phyloP scores from a whole-genome alignment of 2,329 filamentous ascomycete species.

The Aspergillus vadensis region DNA sequence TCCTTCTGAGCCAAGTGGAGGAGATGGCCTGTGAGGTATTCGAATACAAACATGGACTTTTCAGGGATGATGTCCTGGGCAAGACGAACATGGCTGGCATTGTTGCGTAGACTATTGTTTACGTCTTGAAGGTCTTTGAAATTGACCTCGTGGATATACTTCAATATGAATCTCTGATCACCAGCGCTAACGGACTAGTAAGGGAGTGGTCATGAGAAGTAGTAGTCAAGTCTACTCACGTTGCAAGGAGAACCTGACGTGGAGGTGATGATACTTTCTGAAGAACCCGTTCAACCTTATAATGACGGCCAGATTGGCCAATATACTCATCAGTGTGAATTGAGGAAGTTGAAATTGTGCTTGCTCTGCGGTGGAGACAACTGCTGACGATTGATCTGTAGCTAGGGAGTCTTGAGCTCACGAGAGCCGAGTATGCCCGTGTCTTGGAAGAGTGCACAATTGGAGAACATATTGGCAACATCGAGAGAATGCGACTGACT shows the following conservation, averaged over 20 bases:
- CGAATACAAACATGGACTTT: slow-evolving; percentile 50
- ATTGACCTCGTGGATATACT: slow-evolving; percentile 13
- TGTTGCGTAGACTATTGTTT: slow-evolving; percentile 18
- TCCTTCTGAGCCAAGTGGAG: slow-evolving; percentile 47
- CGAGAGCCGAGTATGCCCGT: too few relatives aligned
- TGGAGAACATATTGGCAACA: too few relatives aligned
- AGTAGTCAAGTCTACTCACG: slow-evolving; percentile 4
- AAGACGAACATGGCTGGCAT: slow-evolving; percentile 37
- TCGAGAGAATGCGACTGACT: too few relatives aligned
- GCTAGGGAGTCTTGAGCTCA: too few relatives aligned
- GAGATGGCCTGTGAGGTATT: slow-evolving; percentile 48
- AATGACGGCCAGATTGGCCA: slow-evolving; percentile 7
- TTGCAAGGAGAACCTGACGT: slow-evolving; percentile 11
- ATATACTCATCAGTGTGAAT: background rate
- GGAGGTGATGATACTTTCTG: slow-evolving; percentile 6
- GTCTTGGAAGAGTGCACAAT: too few relatives aligned
- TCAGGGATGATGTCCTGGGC: slow-evolving; percentile 48
- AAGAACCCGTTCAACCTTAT: slow-evolving; percentile 6
- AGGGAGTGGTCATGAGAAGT: background rate
- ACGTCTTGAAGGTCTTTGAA: slow-evolving; percentile 10
- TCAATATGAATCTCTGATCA: slow-evolving; percentile 5
- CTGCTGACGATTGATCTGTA: too few relatives aligned
- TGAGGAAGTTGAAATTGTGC: too few relatives aligned
- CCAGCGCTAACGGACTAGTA: slow-evolving; percentile 1
- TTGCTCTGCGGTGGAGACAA: too few relatives aligned